phyloP scores from a whole-genome alignment of 2,329 filamentous ascomycete genomes.

The Microthyrium microscopicum region DNA sequence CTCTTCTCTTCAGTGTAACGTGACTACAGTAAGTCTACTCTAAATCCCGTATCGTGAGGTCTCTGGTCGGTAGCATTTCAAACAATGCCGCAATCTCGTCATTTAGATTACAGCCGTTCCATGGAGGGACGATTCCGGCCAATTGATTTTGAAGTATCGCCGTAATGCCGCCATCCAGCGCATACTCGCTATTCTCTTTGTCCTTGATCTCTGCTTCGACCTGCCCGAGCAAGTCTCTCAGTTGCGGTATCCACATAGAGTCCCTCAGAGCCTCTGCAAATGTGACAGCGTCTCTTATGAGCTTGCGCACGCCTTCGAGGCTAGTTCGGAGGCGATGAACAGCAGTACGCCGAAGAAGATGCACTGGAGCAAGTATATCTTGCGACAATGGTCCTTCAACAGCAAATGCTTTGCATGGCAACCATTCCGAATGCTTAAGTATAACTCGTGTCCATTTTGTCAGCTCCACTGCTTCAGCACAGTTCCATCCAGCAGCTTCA shows the following conservation, averaged over 20 bases:
- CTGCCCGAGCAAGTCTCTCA: constrained; percentile 2
- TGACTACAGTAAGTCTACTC: too few relatives aligned
- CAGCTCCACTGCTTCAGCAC: constrained; percentile 6
- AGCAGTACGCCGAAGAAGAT: constrained; percentile 3
- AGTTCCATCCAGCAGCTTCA: not conserved
- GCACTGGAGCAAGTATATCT: not conserved
- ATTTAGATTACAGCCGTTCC: too few relatives aligned
- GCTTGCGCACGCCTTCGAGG: constrained; percentile 1
- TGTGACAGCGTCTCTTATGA: constrained; percentile 1
- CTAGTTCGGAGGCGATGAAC: constrained; percentile 2
- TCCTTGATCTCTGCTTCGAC: constrained; percentile 1
- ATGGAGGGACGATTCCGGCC: too few relatives aligned
- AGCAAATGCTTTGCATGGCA: constrained; percentile 1
- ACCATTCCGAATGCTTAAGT: constrained; percentile 4
- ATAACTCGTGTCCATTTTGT: constrained; percentile 6
- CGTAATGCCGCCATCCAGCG: too few relatives aligned
- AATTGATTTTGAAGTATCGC: too few relatives aligned
- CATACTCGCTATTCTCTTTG: too few relatives aligned
- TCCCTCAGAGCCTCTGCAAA: constrained; percentile 1
- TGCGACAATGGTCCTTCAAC: not conserved
- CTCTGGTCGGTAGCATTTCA: too few relatives aligned
- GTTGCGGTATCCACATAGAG: constrained; percentile 1
- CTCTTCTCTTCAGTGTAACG: too few relatives aligned
- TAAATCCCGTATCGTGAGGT: too few relatives aligned
- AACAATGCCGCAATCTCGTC: too few relatives aligned